Base-by-base conservation (phyloP, 768 basidiomycete species). In the Termitomyces titanicus region DNA sequence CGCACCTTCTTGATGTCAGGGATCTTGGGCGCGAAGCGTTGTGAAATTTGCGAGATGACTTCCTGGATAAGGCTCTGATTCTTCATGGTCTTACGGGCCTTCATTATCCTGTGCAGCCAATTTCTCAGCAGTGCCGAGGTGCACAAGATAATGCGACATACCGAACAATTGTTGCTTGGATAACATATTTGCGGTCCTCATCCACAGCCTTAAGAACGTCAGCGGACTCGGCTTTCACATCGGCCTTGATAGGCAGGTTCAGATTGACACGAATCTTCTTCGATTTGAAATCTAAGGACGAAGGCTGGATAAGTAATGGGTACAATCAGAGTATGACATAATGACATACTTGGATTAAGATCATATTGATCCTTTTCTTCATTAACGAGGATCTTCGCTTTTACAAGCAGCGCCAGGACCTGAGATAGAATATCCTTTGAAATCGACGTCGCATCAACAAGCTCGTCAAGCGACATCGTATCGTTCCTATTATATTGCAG, bases 171-270 rank as follows among this genome's bases (percentile, higher is more conserved):
- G 92, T 94, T 11, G 93, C 92, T 68, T 98, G 95, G 55, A 96
- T 94, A 56, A 95, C 87, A 65, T 95, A 92, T 80, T 97, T 97
- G 58, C 96, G 86, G 66, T 98, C 96, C 72, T 98, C 95, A 61
- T 98, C 95, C 12, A 98, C 94, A 10, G 87, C 91, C 79, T 95
- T 96, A 63, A 97, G 76, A 7, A 98, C 93, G 61, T 98, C 94
- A 64, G 96, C 81, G 12, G 88, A 84, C 67, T 98, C 95, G 3
- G 90, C 85, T 79, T 94, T 96, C 59, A 92, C 86, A 68, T 98
- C 96, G 3, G 94, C 86, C 79, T 94, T 96, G 73, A 99, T 92
- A 0, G 94, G 93, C 68, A 86, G 81, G 71, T 94, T 96, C 55
- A 96, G 73, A 63, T 94, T 90, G 57, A 95, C 89, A 46, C 90